Evolutionary conservation across 306 rosid genomes (phyloP).

Genomic region (Gynostemma pentaphyllum): DNA sequence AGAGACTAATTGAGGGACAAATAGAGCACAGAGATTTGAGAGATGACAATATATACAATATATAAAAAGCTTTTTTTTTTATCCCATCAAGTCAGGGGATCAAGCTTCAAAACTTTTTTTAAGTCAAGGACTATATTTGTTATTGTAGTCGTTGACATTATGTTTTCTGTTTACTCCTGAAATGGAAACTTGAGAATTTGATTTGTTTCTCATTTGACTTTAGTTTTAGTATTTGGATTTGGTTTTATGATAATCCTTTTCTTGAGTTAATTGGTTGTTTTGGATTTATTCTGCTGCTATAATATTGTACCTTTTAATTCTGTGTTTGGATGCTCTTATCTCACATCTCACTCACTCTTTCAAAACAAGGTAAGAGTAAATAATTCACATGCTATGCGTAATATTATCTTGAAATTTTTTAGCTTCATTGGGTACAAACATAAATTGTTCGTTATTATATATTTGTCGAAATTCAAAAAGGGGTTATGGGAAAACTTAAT

Average conservation of each 20-base stretch:
- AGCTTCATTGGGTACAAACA: not conserved
- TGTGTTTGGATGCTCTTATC: not conserved
- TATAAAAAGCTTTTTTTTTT: no score
- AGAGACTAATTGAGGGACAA: no score
- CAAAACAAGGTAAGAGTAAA: not conserved
- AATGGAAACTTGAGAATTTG: not conserved
- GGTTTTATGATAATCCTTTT: not conserved
- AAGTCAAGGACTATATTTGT: not conserved
- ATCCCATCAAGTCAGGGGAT: no score
- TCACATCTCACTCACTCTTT: not conserved
- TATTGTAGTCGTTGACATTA: not conserved
- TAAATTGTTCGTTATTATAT: not conserved
- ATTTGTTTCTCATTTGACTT: not conserved
- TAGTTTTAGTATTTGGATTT: not conserved
- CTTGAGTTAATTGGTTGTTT: not conserved
- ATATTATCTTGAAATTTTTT: not conserved
- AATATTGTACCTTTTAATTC: not conserved
- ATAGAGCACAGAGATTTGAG: no score
- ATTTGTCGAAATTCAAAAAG: not conserved
- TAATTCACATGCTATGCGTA: not conserved
- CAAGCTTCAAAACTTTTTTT: no score
- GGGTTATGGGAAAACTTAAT: not conserved
- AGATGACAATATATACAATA: no score
- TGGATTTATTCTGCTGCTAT: not conserved
- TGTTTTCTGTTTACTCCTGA: not conserved